These are phyloP conservation scores for Wickerhamomyces xylosicus DNA, from an alignment of 805 yeast genomes.

Conservation along the genomic window DNA sequence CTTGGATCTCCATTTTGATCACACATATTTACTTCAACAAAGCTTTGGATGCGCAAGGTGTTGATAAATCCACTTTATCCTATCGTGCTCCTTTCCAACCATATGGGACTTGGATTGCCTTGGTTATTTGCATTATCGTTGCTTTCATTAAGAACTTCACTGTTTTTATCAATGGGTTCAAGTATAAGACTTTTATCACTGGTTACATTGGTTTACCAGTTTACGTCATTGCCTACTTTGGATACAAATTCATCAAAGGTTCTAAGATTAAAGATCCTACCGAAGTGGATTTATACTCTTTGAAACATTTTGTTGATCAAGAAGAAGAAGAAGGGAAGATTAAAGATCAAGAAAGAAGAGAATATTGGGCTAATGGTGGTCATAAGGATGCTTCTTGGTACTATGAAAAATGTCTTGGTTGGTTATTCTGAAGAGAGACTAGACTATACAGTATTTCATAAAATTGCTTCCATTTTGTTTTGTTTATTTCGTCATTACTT, in stretches of 20 bases:
- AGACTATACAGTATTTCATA: too few relatives aligned
- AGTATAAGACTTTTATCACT: conserved; percentile 59
- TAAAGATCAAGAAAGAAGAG: conserved; percentile 16
- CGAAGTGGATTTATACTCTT: conserved; percentile 54
- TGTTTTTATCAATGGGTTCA: conserved; percentile 50
- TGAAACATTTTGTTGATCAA: conserved; percentile 28
- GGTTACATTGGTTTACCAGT: conserved; percentile 58
- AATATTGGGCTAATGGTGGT: conserved; percentile 14
- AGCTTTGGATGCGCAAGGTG: conserved; percentile 51
- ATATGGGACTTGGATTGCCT: conserved; percentile 51
- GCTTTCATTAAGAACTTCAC: conserved; percentile 65
- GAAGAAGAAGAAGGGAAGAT: conserved; percentile 21
- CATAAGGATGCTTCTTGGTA: conserved; percentile 32
- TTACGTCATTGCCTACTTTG: conserved; percentile 40
- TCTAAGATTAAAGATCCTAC: conserved; percentile 37
- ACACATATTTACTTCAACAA: conserved; percentile 67
- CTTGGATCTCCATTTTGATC: conserved; percentile 58
- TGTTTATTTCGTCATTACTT: not conserved
- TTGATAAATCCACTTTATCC: conserved; percentile 59
- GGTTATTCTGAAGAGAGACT: conserved; percentile 29
- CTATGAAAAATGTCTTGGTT: conserved; percentile 36
- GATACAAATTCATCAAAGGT: conserved; percentile 48
- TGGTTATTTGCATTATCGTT: conserved; percentile 41
- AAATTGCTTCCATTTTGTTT: too few relatives aligned
- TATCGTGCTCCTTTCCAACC: conserved; percentile 68